Conservation (phyloP, 257 asterid genomes). For the Paulownia fortunei region DNA sequence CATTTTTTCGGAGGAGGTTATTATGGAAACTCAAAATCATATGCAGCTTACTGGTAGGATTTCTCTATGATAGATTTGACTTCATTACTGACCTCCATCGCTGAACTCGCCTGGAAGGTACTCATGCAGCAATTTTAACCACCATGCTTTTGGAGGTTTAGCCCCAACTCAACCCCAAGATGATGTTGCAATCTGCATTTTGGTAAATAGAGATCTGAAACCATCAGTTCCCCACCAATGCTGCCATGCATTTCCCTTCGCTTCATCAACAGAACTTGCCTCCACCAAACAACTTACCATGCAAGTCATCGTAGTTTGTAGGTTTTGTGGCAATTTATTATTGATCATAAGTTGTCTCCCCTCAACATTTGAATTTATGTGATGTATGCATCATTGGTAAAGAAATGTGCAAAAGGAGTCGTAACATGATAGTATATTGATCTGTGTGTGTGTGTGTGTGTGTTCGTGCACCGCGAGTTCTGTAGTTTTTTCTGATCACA, state of each 20-base stretch:
- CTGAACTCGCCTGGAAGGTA: background rate
- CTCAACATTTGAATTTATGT: background rate
- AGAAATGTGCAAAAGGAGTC: background rate
- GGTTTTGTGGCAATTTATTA: background rate
- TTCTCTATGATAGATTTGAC: background rate
- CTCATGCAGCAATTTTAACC: background rate
- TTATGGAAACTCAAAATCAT: background rate
- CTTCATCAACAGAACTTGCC: conserved; percentile 1
- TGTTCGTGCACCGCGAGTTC: background rate
- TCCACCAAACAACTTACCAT: background rate
- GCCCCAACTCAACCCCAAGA: no score
- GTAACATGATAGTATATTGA: background rate
- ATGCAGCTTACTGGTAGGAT: background rate
- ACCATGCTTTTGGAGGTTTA: background rate
- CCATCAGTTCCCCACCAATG: background rate
- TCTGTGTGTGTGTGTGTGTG: background rate
- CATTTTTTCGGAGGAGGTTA: background rate
- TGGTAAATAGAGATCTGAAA: background rate
- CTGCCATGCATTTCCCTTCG: background rate
- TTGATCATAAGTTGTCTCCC: background rate
- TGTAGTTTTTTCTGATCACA: conserved; percentile 4
- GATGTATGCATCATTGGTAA: background rate
- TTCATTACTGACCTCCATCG: background rate
- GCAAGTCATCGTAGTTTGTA: background rate
- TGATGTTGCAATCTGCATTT: background rate